Base-by-base conservation (phyloP, 768 basidiomycete genomes). In the Candolleomyces eurysporus region DNA sequence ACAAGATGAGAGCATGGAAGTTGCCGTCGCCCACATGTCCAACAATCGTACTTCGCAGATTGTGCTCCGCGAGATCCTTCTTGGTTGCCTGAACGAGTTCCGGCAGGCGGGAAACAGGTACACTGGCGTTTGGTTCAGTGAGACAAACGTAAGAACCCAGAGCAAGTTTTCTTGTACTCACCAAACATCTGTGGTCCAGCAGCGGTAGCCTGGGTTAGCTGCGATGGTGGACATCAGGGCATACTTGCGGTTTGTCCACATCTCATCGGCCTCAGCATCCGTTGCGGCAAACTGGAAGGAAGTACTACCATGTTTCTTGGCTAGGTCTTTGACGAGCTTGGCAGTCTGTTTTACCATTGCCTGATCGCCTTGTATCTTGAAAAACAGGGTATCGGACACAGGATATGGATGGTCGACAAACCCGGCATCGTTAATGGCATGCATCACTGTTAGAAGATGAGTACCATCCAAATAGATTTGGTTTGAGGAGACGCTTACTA, bases 181-280 rank as follows among this genome's bases (percentile, higher is more conserved):
- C 92, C 94, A 96, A 31, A 95, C 94, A 72, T 95, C 94, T 0
- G 94, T 96, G 22, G 87, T 90, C 93, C 92, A 95, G 62, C 84
- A 86, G 46, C 83, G 84, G 17, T 78, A 74, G 10, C 84, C 91
- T 14, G 89, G 88, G 56, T 84, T 69, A 3, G 85, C 77, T 4
- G 84, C 84, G 63, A 94, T 65, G 22, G 86, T 88, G 26, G 86
- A 87, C 77, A 83, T 89, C 43, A 95, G 72, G 4, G 91, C 89
- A 67, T 92, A 89, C 74, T 96, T 96, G 50, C 95, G 83, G 69
- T 91, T 89, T 67, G 89, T 83, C 91, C 94, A 96, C 7, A 96
- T 70, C 55, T 83, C 82, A 5, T 86, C 84, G 0, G 90, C 92
- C 71, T 94, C 90, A 57, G 87, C 78, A 21, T 93, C 86, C 4